Base-by-base conservation (phyloP, 352 stramenopile genomes). In the Pythium biforme region DNA sequence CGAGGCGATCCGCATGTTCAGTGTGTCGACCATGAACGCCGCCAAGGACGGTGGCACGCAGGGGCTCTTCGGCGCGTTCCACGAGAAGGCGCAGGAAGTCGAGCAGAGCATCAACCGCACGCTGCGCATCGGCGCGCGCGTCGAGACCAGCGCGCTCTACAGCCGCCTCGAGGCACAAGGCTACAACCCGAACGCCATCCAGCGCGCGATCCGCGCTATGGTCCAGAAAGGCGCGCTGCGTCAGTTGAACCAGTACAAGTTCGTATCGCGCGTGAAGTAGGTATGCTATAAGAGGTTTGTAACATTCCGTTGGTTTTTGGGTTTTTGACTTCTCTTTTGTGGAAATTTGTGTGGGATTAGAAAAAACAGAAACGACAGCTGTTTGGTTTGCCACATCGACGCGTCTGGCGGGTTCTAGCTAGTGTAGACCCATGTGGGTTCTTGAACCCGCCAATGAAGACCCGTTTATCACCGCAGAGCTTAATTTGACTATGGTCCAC, bases 11-110 rank as follows among this genome's bases (percentile, higher is more conserved):
- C 93, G 97, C 1, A 76, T 99, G 15, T 99, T 99, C 73, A 98
- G 94, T 64, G 96, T 99, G 25, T 99, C 95, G 63, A 99, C 97
- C 7, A 98, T 99, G 91, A 96, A 98, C 41, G 97, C 97, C 0
- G 97, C 97, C 41, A 91, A 96, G 31, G 87, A 91, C 40, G 96
- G 97, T 64, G 84, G 83, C 27, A 95, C 83, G 3, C 83, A 95
- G 33, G 86, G 85, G 19, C 59, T 94, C 5, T 92, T 94, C 59
- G 79, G 83, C 19, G 70, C 74, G 10, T 88, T 94, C 53, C 83
- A 94, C 58, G 83, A 94, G 67, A 94, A 92, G 61, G 83, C 85
- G 3, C 76, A 86, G 48, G 85, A 92, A 43, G 83, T 94, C 25
- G 85, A 94, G 70, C 77, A 90, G 34, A 90, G 81, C 50, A 94